Evolutionary conservation across 2,329 filamentous ascomycete genomes (phyloP).

Genomic region (Plenodomus tracheiphilus): DNA sequence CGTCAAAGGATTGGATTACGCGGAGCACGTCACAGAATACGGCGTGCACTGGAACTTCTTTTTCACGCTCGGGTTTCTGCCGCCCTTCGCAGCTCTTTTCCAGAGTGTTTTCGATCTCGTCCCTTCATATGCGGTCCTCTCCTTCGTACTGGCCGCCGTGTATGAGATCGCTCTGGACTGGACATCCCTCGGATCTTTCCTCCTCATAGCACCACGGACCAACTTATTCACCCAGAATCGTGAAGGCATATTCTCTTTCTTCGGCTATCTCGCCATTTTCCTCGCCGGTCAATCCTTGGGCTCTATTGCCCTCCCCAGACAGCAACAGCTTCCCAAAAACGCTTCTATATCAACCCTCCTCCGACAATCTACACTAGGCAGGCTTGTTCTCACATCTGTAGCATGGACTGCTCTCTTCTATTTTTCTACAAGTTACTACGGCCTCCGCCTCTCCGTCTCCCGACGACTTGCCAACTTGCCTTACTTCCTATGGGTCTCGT

Average conservation of each 20-base stretch:
- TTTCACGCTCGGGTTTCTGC: constrained; percentile 87
- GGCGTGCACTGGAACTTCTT: constrained; percentile 99
- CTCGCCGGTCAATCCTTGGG: constrained; percentile 85
- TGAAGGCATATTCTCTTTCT: constrained; percentile 93
- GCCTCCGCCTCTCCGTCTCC: constrained; percentile 69
- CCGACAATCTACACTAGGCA: constrained; percentile 63
- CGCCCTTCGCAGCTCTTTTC: constrained; percentile 84
- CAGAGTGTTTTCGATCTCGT: constrained; percentile 71
- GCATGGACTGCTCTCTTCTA: constrained; percentile 74
- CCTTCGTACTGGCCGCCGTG: constrained; percentile 66
- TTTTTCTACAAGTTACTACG: constrained; percentile 70
- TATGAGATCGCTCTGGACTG: constrained; percentile 77
- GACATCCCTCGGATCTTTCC: constrained; percentile 77
- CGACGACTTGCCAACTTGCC: constrained; percentile 89
- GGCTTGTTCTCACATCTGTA: constrained; percentile 65
- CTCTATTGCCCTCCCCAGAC: constrained; percentile 72
- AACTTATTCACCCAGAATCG: constrained; percentile 86
- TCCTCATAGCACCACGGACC: constrained; percentile 78
- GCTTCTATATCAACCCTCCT: constrained; percentile 51
- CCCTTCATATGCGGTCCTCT: constrained; percentile 76
- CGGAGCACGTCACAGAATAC: constrained; percentile 96
- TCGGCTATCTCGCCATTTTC: constrained; percentile 94
- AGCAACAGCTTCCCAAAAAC: constrained; percentile 49
- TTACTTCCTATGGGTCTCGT: constrained; percentile 89
- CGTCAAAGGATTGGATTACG: constrained; percentile 93